phyloP scores from a whole-genome alignment of 2,329 filamentous ascomycete genomes.

The Aspergillus sp. region DNA sequence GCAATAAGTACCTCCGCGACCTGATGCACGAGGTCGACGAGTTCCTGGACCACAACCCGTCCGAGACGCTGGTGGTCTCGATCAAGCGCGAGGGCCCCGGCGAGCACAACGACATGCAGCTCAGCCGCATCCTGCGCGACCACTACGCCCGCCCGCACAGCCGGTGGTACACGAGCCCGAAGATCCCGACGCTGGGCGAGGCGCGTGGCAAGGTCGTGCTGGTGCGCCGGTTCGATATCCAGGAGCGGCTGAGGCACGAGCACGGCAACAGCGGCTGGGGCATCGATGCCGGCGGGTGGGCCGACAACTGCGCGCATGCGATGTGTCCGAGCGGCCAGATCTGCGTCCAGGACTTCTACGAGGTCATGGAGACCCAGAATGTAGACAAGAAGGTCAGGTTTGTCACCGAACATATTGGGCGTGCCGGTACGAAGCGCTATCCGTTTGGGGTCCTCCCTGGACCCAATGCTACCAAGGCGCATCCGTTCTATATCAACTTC shows the following conservation, averaged over 20 bases:
- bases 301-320: conserved; percentile 77
- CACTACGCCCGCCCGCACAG: conserved; percentile 54
- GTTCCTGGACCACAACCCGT: conserved; percentile 69
- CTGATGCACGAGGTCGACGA: conserved; percentile 61
- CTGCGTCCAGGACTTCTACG: conserved; percentile 90
- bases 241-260: conserved; percentile 37
- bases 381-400: conserved; percentile 73
- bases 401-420: conserved; percentile 64
- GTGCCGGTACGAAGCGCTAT: conserved; percentile 49
- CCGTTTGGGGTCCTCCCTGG: conserved; percentile 25
- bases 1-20: conserved; percentile 66
- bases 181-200: conserved; percentile 68
- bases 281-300: conserved; percentile 60
- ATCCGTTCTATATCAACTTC: conserved; percentile 82
- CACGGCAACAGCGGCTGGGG: conserved; percentile 46
- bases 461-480: conserved; percentile 37
- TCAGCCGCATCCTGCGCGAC: conserved; percentile 61
- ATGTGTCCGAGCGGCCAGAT: conserved; percentile 61
- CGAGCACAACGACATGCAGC: conserved; percentile 65
- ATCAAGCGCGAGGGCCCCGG: conserved; percentile 88
- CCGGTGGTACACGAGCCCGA: conserved; percentile 70
- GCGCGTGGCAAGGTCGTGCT: conserved; percentile 75
- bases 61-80: conserved; percentile 75
- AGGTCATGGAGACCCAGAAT: conserved; percentile 63
- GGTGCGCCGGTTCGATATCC: conserved; percentile 66